Percentiles rank a stretch among this genome's conserved stretches.
These are phyloP conservation scores for Botrytis cinerea DNA, from an alignment of 2,329 filamentous ascomycete species.

Conservation along the genomic window DNA sequence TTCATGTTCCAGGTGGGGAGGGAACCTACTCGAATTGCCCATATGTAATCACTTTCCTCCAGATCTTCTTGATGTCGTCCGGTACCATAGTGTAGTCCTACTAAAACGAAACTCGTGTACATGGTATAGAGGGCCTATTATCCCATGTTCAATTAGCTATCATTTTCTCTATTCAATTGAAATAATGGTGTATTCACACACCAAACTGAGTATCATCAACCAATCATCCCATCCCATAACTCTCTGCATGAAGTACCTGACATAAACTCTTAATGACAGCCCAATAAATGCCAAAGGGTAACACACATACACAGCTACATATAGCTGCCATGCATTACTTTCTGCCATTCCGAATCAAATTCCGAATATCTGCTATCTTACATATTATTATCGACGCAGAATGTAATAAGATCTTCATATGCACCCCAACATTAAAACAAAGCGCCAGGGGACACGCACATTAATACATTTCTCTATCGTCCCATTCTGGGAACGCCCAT, in stretches of 20 bases:
- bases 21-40: neutral
- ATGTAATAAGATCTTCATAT: neutral
- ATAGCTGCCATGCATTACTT: neutral
- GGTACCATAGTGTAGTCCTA: neutral
- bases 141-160: neutral
- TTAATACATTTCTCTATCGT: neutral
- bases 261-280: slow-evolving; percentile 43
- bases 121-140: slow-evolving; percentile 1
- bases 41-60: neutral
- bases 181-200: neutral
- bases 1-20: neutral
- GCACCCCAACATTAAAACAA: neutral
- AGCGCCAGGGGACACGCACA: too few relatives aligned
- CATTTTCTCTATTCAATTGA: too few relatives aligned
- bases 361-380: neutral
- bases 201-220: slow-evolving; percentile 8
- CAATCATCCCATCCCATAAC: slow-evolving; percentile 12
- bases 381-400: neutral
- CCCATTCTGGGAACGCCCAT: neutral
- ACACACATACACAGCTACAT: neutral
- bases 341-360: neutral
- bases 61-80: neutral
- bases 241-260: slow-evolving; percentile 3
- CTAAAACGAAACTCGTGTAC: neutral
- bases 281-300: neutral